phyloP scores from a whole-genome alignment of 257 asterid species.

The Plantago ovata region DNA sequence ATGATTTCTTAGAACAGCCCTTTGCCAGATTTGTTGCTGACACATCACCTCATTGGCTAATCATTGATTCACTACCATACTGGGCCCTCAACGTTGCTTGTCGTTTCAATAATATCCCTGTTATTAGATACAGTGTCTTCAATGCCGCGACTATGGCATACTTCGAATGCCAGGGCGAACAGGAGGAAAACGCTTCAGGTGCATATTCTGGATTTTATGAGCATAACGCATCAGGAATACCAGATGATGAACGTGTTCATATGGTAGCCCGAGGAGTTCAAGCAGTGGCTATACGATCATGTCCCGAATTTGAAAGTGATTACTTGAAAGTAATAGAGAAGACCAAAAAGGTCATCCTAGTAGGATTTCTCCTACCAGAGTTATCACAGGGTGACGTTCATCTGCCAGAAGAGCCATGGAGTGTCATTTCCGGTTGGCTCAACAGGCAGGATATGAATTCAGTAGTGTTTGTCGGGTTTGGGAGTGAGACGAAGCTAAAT shows the following conservation, averaged over 20 bases:
- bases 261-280: conserved; percentile 9
- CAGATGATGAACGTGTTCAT: conserved; percentile 9
- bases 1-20: conserved; percentile 21
- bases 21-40: conserved; percentile 5
- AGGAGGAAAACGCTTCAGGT: background rate
- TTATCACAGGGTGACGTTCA: background rate
- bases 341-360: conserved; percentile 17
- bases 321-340: conserved; percentile 8
- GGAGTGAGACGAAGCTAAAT: conserved; percentile 22
- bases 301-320: conserved; percentile 22
- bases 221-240: conserved; percentile 14
- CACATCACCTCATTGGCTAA: conserved; percentile 15
- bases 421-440: conserved; percentile 26
- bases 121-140: background rate
- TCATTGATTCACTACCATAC: conserved; percentile 15
- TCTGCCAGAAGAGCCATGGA: conserved; percentile 1
- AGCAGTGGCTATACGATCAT: conserved; percentile 16
- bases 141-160: conserved; percentile 14
- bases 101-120: conserved; percentile 5
- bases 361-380: conserved; percentile 26
- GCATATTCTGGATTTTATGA: background rate
- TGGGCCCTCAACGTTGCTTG: conserved; percentile 2
- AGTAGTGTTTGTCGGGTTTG: conserved; percentile 28
- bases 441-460: conserved; percentile 18
- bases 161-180: conserved; percentile 6